Evolutionary conservation across 2,329 filamentous ascomycete species (phyloP), one percentile per base, ranked within the genome.

Genomic region (Stachybotrys echinatus): DNA sequence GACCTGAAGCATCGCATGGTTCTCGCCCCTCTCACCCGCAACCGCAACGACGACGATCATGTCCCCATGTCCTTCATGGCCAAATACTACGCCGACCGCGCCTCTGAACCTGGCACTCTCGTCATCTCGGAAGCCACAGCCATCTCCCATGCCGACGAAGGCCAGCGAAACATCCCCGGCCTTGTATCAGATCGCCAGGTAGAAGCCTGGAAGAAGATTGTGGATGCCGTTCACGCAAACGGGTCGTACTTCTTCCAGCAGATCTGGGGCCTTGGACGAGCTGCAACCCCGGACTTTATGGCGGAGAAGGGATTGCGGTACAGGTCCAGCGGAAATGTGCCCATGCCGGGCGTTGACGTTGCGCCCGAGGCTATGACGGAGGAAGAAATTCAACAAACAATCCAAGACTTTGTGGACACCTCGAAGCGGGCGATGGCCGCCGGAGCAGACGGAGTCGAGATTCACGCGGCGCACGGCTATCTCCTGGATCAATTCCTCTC

Each of bases 391-490:
- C 69, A 79, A 52, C 64, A 74, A 6, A 72, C 82, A 52, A 86
- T 88, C 65, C 62, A 62, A 3, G 80, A 79, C 2, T 89, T 77
- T 65, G 77, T 74, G 1, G 74, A 70, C 0, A 74, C 77, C 1
- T 71, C 75, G 2, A 73, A 74, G 54, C 72, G 79, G 23, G 76
- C 85, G 0, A 64, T 88, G 2, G 62, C 81, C n/a, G 74, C 75
- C 31, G 87, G 87, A 0, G 84, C 85, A 45, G 87, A 91, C 60
- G 82, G 80, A 17, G 81, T 91, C 49, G 85, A 89, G 58, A 65
- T 73, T 18, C 71, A 76, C 55, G 70, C 60, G 7, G 76, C 76
- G 5, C 79, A 81, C 53, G 77, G 79, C 1, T 85, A 84, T 55
- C 67, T 85, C 2, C 65, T 81, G 18, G 79, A 82, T 53, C 80